A percentile compares a stretch with the other conserved stretches of the same genome.
Conservation (phyloP, 805 yeast genomes). For the Wickerhamomyces ciferrii region DNA sequence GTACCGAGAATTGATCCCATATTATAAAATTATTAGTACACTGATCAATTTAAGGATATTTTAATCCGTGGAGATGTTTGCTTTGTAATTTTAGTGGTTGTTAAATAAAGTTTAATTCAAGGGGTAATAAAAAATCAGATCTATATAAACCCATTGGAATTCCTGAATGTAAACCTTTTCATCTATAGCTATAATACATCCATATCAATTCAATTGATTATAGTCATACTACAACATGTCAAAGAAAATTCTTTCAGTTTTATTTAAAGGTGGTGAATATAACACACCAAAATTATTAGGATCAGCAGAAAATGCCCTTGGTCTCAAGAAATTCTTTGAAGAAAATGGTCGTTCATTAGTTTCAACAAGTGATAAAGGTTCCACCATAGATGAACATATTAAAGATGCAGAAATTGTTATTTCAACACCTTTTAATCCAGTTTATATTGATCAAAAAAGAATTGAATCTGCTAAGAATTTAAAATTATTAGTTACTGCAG, state of each 20-base stretch:
- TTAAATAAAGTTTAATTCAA: background rate
- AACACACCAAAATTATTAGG: slow-evolving; percentile 51
- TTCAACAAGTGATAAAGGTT: slow-evolving; percentile 65
- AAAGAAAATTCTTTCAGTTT: slow-evolving; percentile 20
- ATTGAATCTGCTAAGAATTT: slow-evolving; percentile 65
- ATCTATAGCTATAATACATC: background rate
- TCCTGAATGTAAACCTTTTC: background rate
- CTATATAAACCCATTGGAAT: too few relatives aligned
- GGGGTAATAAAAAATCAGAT: background rate
- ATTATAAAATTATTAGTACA: too few relatives aligned
- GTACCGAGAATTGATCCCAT: background rate
- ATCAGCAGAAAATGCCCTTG: slow-evolving; percentile 70
- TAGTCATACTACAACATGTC: background rate
- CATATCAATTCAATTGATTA: background rate
- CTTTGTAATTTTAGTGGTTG: background rate
- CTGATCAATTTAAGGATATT: too few relatives aligned
- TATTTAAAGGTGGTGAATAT: slow-evolving; percentile 25
- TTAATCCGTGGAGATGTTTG: background rate
- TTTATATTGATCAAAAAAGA: slow-evolving; percentile 63
- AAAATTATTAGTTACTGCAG: slow-evolving; percentile 71
- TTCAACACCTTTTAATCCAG: slow-evolving; percentile 83
- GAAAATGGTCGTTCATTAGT: slow-evolving; percentile 61
- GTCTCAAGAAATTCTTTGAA: slow-evolving; percentile 60
- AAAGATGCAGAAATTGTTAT: slow-evolving; percentile 72
- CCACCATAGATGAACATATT: slow-evolving; percentile 58